A percentile compares a stretch with the other conserved stretches of the same genome.
Conservation (phyloP, 805 yeast species). For the Pichia thaimueangensis region DNA sequence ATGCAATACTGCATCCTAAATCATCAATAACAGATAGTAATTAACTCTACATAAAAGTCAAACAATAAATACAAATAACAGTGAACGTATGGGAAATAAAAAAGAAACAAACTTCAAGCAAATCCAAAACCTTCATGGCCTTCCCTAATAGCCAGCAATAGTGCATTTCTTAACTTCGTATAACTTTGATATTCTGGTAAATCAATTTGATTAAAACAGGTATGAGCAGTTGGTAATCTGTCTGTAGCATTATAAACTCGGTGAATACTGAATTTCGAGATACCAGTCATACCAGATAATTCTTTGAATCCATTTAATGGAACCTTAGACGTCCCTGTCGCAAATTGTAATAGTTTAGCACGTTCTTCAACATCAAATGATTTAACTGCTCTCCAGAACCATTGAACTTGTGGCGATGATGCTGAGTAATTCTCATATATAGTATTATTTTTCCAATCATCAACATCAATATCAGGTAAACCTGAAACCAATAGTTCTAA, state of each 20-base stretch:
- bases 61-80: no score
- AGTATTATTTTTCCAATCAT: slow-evolving; percentile 91
- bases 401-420: slow-evolving; percentile 79
- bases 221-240: slow-evolving; percentile 90
- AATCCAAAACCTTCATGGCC: slow-evolving; percentile 96
- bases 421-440: slow-evolving; percentile 75
- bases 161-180: slow-evolving; percentile 73
- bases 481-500: slow-evolving; percentile 89
- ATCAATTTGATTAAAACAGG: slow-evolving; percentile 93
- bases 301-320: slow-evolving; percentile 92
- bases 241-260: slow-evolving; percentile 81
- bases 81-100: no score
- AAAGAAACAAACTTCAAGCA: slow-evolving; percentile 32
- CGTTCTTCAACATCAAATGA: slow-evolving; percentile 91
- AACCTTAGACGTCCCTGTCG: slow-evolving; percentile 95
- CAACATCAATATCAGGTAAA: slow-evolving; percentile 90
- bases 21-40: no score
- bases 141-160: slow-evolving; percentile 82
- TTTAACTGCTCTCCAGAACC: slow-evolving; percentile 97
- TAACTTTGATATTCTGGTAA: slow-evolving; percentile 89
- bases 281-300: slow-evolving; percentile 80
- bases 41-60: no score
- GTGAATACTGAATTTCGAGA: slow-evolving; percentile 81
- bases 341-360: slow-evolving; percentile 89
- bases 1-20: no score